A percentile compares a stretch with the other conserved stretches of the same genome.
Conservation (phyloP, 352 stramenopile genomes). For the Thraustochytrium sp. region DNA sequence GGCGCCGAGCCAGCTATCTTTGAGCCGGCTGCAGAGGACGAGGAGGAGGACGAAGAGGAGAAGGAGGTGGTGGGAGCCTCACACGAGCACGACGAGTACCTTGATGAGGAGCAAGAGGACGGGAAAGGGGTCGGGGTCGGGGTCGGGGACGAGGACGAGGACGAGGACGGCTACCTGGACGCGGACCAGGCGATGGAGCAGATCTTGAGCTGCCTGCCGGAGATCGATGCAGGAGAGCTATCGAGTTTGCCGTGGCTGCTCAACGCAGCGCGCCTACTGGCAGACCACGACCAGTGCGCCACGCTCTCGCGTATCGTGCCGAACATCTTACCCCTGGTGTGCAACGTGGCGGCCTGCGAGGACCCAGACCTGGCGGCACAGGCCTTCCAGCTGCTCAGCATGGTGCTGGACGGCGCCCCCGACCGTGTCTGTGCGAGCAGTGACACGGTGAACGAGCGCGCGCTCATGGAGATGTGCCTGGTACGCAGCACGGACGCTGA, state of each 20-base stretch:
- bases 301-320: constrained; percentile 7
- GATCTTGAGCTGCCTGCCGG: constrained; percentile 25
- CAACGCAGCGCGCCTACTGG: background rate
- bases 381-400: background rate
- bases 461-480: constrained; percentile 40
- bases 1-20: too few relatives aligned
- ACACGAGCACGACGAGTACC: background rate
- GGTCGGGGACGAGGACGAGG: background rate
- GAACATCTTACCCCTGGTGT: constrained; percentile 17
- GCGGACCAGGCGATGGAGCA: constrained; percentile 40
- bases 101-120: background rate
- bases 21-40: too few relatives aligned
- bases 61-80: background rate
- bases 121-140: background rate
- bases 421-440: background rate
- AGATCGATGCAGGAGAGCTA: constrained; percentile 37
- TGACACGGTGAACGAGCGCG: constrained; percentile 41
- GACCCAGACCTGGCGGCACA: background rate
- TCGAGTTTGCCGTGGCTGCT: constrained; percentile 39
- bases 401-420: constrained; percentile 9
- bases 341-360: constrained; percentile 37
- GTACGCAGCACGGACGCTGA: background rate
- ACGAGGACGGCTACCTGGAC: constrained; percentile 20
- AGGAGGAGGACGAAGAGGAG: too few relatives aligned
- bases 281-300: constrained; percentile 11